Evolutionary conservation across 495 filamentous ascomycete genomes (phyloP), one percentile per base, ranked within the genome.

Genomic region (Penicillium soppii): DNA sequence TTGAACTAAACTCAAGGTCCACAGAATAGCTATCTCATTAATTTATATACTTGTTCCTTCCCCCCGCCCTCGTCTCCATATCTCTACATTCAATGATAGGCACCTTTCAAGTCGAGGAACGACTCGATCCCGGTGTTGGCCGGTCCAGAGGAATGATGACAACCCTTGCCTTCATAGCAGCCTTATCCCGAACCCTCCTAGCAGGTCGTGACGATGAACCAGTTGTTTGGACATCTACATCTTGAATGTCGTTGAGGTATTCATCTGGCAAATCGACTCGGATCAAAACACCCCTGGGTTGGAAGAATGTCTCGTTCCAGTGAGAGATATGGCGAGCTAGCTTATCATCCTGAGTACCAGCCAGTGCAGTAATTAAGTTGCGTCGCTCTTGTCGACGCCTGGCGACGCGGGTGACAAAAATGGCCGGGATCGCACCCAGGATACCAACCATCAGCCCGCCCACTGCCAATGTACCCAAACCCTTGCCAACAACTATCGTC

Each of bases 301-400:
- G 26, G 33, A 73, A 70, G 41, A 67, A 65, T 12, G 43, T 49
- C 36, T 69, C 61, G 49, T 73, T 73, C 70, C 70, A 72, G 6
- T 44, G 17, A 0, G 52, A 48, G 30, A 73, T 63, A 39, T 69
- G 63, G 4, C 38, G 41, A 13, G 61, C 35, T 1, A 73, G 57
- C 4, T 13, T 32, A 17, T 54, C 39, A 0, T 50, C 55, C 4
- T 45, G 16, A 2, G 13, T 40, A 0, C 57, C 55, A 0, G 53
- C 51, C 52, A 60, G 53, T 2, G 68, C 57, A 1, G 33, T 38
- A 4, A 60, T 57, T 15, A 73, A 22, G 43, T 73, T 73, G 19
- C 50, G 50, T 41, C 58, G 56, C 37, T 73, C 69, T 12, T 62
- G 59, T 10, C 50, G 43, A 15, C 44, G 54, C 4, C 51, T 56